These are phyloP conservation scores for Talaromyces funiculosus DNA, from an alignment of 2,329 filamentous ascomycete species.

Conservation along the genomic window DNA sequence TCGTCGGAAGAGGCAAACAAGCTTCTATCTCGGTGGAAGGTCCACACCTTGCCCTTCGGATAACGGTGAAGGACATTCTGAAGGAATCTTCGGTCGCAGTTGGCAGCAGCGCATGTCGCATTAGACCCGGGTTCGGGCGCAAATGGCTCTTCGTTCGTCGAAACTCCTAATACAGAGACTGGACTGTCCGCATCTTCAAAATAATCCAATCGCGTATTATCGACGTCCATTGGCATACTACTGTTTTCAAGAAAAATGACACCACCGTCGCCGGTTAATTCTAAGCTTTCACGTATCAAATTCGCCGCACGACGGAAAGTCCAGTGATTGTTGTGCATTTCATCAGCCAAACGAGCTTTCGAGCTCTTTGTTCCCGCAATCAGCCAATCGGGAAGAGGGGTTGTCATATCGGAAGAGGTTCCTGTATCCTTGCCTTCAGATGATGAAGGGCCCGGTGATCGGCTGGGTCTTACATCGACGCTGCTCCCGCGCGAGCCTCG, in stretches of 20 bases:
- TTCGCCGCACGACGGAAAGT: conserved; percentile 46
- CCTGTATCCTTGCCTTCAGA: conserved; percentile 28
- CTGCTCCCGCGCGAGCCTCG: conserved; percentile 14
- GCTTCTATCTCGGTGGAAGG: conserved; percentile 40
- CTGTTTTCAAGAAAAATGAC: conserved; percentile 36
- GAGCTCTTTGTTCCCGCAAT: conserved; percentile 21
- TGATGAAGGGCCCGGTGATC: conserved; percentile 24
- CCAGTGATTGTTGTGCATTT: conserved; percentile 35
- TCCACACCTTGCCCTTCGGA: conserved; percentile 45
- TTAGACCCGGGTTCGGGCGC: conserved; percentile 26
- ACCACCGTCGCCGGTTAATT: conserved; percentile 42
- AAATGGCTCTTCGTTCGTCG: conserved; percentile 33
- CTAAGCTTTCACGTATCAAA: conserved; percentile 45
- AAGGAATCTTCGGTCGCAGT: conserved; percentile 28
- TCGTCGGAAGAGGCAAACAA: conserved; percentile 44
- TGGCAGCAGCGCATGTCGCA: conserved; percentile 24
- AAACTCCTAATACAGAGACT: conserved; percentile 30
- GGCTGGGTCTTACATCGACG: conserved; percentile 11
- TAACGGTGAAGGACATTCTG: conserved; percentile 39
- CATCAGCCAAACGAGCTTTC: conserved; percentile 24
- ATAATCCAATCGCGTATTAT: conserved; percentile 25
- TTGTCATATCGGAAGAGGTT: conserved; percentile 23
- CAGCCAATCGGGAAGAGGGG: conserved; percentile 30
- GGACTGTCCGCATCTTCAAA: conserved; percentile 24
- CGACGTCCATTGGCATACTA: conserved; percentile 24